Evolutionary conservation across 2,329 filamentous ascomycete species (phyloP).

Genomic region (Zasmidium citrigriseum): DNA sequence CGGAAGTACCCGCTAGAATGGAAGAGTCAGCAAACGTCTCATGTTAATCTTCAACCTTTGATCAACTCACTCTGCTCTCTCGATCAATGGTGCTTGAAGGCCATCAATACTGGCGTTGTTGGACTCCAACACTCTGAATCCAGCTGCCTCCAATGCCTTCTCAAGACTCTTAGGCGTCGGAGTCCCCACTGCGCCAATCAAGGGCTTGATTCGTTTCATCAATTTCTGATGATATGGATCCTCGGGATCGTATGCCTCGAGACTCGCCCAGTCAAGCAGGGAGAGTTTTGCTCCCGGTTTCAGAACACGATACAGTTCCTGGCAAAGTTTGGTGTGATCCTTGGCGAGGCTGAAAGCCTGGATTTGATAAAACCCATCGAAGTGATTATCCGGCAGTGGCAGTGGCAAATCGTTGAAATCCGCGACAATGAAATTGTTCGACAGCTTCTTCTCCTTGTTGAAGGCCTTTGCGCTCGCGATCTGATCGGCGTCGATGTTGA

Average conservation of each 20-base stretch:
- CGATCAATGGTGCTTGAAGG: slow-evolving; percentile 31
- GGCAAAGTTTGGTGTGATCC: slow-evolving; percentile 24
- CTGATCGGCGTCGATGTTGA: slow-evolving; percentile 34
- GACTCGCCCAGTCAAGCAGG: slow-evolving; percentile 31
- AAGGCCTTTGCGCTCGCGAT: slow-evolving; percentile 27
- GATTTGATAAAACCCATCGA: slow-evolving; percentile 35
- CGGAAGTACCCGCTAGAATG: slow-evolving; percentile 22
- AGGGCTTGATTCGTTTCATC: slow-evolving; percentile 31
- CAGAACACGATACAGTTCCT: slow-evolving; percentile 29
- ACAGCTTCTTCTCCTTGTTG: slow-evolving; percentile 22
- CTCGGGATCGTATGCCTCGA: slow-evolving; percentile 26
- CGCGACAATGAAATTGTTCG: slow-evolving; percentile 26
- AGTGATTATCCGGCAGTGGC: slow-evolving; percentile 25
- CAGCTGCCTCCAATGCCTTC: slow-evolving; percentile 24
- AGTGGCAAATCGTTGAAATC: slow-evolving; percentile 34
- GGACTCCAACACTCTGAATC: slow-evolving; percentile 25
- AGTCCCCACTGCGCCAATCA: slow-evolving; percentile 33
- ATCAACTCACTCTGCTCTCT: slow-evolving; percentile 20
- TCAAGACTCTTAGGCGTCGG: slow-evolving; percentile 29
- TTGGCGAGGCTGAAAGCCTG: slow-evolving; percentile 33
- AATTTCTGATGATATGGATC: slow-evolving; percentile 26
- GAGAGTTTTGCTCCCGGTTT: slow-evolving; percentile 30
- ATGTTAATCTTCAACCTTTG: not conserved
- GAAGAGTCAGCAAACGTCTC: not conserved
- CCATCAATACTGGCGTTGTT: slow-evolving; percentile 29